Percentiles rank a stretch among this genome's conserved stretches.
phyloP scores from a whole-genome alignment of 306 rosid species.

The Acacia confusa region DNA sequence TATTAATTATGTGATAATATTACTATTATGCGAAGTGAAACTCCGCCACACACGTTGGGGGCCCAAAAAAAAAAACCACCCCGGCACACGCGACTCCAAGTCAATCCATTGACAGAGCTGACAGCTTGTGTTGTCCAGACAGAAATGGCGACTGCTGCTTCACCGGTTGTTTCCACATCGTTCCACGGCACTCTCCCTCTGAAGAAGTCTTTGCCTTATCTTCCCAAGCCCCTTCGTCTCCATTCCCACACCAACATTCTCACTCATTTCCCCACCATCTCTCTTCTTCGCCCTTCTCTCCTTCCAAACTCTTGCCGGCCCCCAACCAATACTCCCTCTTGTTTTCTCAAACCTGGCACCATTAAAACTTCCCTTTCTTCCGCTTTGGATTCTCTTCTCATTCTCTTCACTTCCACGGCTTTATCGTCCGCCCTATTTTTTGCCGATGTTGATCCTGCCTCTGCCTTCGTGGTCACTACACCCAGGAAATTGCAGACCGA shows the following conservation, averaged over 20 bases:
- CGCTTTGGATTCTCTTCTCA: constrained; percentile 48
- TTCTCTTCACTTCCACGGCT: constrained; percentile 70
- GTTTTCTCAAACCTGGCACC: neutral
- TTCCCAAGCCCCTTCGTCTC: constrained; percentile 49
- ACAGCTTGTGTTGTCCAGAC: neutral
- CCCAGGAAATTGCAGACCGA: constrained; percentile 79
- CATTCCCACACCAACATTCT: constrained; percentile 15
- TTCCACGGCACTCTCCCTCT: constrained; percentile 34
- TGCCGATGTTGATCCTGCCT: constrained; percentile 62
- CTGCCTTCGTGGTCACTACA: constrained; percentile 75
- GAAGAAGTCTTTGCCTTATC: constrained; percentile 28
- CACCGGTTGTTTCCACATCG: constrained; percentile 44
- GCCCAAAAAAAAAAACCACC: neutral
- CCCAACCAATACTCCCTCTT: neutral
- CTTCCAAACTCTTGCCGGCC: neutral
- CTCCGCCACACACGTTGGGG: neutral
- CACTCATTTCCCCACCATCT: constrained; percentile 25
- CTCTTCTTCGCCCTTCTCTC: constrained; percentile 4
- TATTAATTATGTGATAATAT: too few species aligned
- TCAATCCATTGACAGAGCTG: neutral
- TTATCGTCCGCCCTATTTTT: constrained; percentile 70
- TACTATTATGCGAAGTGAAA: neutral
- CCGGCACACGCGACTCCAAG: neutral
- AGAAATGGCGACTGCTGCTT: constrained; percentile 5
- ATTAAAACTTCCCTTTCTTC: constrained; percentile 13